Conservation (phyloP, 495 filamentous ascomycete genomes). For the Neurospora cerealis region DNA sequence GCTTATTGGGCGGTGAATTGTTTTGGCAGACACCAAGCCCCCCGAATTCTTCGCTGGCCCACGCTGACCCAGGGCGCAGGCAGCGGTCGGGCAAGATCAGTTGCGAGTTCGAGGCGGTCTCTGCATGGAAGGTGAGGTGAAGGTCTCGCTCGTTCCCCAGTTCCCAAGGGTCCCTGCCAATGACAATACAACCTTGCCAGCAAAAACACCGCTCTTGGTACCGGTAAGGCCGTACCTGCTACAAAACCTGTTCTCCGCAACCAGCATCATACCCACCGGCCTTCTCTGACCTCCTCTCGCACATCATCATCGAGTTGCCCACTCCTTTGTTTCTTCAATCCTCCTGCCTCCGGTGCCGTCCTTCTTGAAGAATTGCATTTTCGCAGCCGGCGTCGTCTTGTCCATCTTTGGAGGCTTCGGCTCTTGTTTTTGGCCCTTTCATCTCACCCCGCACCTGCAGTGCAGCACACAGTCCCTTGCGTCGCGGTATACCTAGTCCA, state of each 20-base stretch:
- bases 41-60: not conserved
- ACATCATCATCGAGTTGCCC: not conserved
- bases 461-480: not conserved
- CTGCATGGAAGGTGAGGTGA: not conserved
- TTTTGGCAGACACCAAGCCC: not conserved
- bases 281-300: not conserved
- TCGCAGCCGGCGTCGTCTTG: not conserved
- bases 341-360: not conserved
- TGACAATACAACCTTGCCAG: not conserved
- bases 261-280: not conserved
- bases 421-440: not conserved
- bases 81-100: not conserved
- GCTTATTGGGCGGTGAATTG: not conserved
- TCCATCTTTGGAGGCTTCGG: not conserved
- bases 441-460: not conserved
- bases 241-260: not conserved
- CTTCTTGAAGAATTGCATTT: not conserved
- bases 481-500: not conserved
- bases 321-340: not conserved
- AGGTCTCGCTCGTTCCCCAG: not conserved
- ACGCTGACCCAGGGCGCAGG: not conserved
- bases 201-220: not conserved
- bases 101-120: not conserved
- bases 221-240: not conserved
- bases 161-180: not conserved